Evolutionary conservation across 2,329 filamentous ascomycete genomes (phyloP).

Genomic region (Pseudovirgaria hyperparasitica): DNA sequence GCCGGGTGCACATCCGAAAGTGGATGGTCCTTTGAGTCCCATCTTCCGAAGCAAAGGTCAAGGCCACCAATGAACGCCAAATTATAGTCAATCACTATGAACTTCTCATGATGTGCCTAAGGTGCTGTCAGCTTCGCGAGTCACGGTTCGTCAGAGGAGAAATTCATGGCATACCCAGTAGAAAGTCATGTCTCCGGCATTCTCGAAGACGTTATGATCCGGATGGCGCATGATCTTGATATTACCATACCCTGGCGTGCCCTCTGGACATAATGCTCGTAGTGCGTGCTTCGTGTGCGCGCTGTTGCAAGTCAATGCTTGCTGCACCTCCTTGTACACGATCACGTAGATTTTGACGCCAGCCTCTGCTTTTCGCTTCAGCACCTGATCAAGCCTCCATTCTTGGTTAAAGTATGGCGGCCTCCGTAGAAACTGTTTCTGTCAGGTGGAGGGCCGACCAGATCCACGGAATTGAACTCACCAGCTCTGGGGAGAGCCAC

Average conservation of each 20-base stretch:
- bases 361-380: conserved; percentile 80
- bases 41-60: conserved; percentile 90
- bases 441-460: not conserved
- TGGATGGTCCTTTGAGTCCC: conserved; percentile 78
- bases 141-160: not conserved
- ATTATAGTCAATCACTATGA: conserved; percentile 85
- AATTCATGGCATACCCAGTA: conserved; percentile 50
- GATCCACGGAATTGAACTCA: conserved; percentile 4
- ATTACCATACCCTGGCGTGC: conserved; percentile 71
- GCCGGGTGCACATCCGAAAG: conserved; percentile 80
- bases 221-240: conserved; percentile 84
- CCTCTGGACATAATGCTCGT: conserved; percentile 66
- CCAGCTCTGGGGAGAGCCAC: conserved; percentile 83
- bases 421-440: conserved; percentile 54
- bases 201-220: conserved; percentile 90
- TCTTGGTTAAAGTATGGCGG: conserved; percentile 74
- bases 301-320: conserved; percentile 73
- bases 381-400: conserved; percentile 71
- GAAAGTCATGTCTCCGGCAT: conserved; percentile 89
- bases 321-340: conserved; percentile 69
- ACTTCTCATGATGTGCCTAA: conserved; percentile 88
- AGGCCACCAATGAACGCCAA: conserved; percentile 88
- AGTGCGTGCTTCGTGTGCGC: conserved; percentile 84
- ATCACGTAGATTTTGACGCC: conserved; percentile 91
- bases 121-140: not conserved